Evolutionary conservation across 495 filamentous ascomycete genomes (phyloP).

Genomic region (Antarctomyces pellizariae): DNA sequence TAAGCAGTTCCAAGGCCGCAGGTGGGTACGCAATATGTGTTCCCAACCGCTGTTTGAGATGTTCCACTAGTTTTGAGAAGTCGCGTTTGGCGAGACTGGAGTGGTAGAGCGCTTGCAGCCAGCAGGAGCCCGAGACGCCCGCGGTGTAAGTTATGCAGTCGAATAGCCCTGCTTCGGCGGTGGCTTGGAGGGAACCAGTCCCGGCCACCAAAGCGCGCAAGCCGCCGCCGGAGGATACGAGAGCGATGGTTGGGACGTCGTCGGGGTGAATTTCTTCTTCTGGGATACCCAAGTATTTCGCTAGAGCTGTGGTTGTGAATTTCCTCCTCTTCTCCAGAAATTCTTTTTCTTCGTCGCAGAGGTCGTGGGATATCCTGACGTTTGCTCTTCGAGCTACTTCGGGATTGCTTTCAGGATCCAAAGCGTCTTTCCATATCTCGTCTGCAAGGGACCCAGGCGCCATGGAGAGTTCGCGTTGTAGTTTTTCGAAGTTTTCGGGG

Average conservation of each 20-base stretch:
- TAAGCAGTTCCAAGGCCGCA: conserved; percentile 48
- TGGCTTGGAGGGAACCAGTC: conserved; percentile 56
- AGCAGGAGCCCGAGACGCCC: conserved; percentile 86
- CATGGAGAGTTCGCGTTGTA: conserved; percentile 73
- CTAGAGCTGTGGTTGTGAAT: conserved; percentile 44
- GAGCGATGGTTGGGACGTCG: conserved; percentile 77
- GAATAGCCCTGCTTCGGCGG: conserved; percentile 66
- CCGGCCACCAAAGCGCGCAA: conserved; percentile 77
- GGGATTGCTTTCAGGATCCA: conserved; percentile 58
- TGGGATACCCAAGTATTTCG: conserved; percentile 53
- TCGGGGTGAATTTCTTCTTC: conserved; percentile 71
- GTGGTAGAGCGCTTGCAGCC: conserved; percentile 75
- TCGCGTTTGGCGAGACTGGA: conserved; percentile 49
- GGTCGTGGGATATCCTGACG: conserved; percentile 59
- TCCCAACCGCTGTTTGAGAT: conserved; percentile 63
- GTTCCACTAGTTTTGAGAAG: conserved; percentile 45
- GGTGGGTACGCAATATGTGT: conserved; percentile 87
- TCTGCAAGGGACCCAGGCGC: conserved; percentile 67
- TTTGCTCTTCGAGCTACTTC: conserved; percentile 59
- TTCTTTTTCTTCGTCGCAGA: conserved; percentile 60
- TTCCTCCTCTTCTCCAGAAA: conserved; percentile 42
- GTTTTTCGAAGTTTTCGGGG: conserved; percentile 56
- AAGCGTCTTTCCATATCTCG: conserved; percentile 81
- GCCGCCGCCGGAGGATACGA: conserved; percentile 85
- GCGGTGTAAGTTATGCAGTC: conserved; percentile 88